Conservation (phyloP, 441 rosid genomes). For the Populus trichocarpa region DNA sequence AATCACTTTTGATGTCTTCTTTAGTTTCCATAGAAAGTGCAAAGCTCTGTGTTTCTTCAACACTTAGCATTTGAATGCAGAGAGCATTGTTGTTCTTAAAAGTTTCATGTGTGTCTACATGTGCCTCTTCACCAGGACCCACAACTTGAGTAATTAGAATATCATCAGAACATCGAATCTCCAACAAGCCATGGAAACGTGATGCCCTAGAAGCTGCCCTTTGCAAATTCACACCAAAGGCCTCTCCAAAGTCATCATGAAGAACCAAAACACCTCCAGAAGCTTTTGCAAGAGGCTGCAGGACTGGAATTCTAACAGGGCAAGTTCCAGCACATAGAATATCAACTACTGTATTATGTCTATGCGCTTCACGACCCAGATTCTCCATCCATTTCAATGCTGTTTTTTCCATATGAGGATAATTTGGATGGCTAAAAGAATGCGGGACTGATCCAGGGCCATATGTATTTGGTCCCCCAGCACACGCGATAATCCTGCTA, state of each 20-base stretch:
- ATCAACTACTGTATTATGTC: slow-evolving; percentile 75
- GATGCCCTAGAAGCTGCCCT: slow-evolving; percentile 85
- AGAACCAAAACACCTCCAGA: slow-evolving; percentile 95
- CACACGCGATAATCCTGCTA: slow-evolving; percentile 83
- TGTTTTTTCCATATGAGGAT: slow-evolving; percentile 77
- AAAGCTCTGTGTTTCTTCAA: slow-evolving; percentile 94
- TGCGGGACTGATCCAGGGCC: slow-evolving; percentile 97
- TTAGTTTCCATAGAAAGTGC: slow-evolving; percentile 81
- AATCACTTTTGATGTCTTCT: slow-evolving; percentile 69
- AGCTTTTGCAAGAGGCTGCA: slow-evolving; percentile 91
- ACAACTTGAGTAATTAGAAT: slow-evolving; percentile 80
- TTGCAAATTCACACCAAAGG: too few species aligned
- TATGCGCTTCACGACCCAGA: slow-evolving; percentile 76
- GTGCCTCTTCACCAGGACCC: slow-evolving; percentile 97
- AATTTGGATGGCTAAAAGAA: slow-evolving; percentile 79
- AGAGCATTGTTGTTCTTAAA: slow-evolving; percentile 67
- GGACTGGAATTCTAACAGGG: slow-evolving; percentile 77
- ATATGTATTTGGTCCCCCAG: slow-evolving; percentile 88
- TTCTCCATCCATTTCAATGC: slow-evolving; percentile 86
- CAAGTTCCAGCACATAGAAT: slow-evolving; percentile 97
- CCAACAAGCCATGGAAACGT: slow-evolving; percentile 83
- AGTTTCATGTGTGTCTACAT: slow-evolving; percentile 60
- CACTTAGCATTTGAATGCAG: slow-evolving; percentile 75
- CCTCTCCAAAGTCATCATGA: slow-evolving; percentile 97
- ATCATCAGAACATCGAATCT: slow-evolving; percentile 94